Base-by-base conservation (phyloP, 805 yeast genomes). In the Cyberlindnera meyerae region DNA sequence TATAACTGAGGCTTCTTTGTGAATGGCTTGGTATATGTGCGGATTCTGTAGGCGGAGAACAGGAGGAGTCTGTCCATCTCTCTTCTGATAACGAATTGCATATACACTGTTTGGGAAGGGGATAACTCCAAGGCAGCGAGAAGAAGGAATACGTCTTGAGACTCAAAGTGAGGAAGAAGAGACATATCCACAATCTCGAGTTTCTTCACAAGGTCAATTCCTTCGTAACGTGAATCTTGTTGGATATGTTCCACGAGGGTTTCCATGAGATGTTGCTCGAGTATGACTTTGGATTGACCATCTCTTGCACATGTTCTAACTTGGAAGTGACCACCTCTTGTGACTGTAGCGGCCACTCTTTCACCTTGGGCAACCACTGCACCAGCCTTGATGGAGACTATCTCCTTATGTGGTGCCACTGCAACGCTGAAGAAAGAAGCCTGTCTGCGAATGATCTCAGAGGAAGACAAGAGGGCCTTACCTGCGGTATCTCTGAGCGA, bases 401-500 rank as follows among this genome's bases (percentile, higher is more conserved):
- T 71, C 34, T 75, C 63, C 31, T 66, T 61, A 6, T 54, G 47
- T 15, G 37, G 36, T 3, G 51, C 45, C 14, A 63, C 46, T 1
- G 53, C 35, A 11, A 45, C 49, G 24, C 60, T 57, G 27, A 64
- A 47, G 55, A 61, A 55, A 42, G 75, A 50, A 36, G 55, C 42
- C 42, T 58, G 53, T 61, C 57, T 51, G 30, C 36, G 44, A 14
- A 51, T 36, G 13, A 58, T 46, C 16, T 52, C 55, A 15, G 48
- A 41, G 4, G 43, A 34, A 16, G 47, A 41, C 11, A 73, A 49
- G 11, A 53, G 51, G 1, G 84, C 77, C 48, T 76, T 79, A 22
- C 94, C 90, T 24, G 73, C 66, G 31, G 74, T 66, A 56, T 87
- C 93, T 43, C 82, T 72, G 22, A 88, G 62, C 0, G 79, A 65